Conservation (phyloP, 768 basidiomycete species). For the Boletus bicolor region DNA sequence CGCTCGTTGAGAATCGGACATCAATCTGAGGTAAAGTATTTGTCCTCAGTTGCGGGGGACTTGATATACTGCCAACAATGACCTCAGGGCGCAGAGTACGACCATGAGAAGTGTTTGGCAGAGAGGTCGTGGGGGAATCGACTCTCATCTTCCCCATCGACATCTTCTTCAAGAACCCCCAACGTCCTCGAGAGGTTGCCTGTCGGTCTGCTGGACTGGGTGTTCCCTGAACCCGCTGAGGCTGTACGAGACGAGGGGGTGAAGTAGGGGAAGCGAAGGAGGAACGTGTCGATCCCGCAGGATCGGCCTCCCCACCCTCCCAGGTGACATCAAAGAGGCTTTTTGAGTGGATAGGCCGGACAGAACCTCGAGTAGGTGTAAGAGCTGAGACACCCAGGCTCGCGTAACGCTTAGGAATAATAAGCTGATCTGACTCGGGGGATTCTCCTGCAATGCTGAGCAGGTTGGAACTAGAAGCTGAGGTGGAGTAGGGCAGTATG, state of each 20-base stretch:
- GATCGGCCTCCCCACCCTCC: constrained; percentile 26
- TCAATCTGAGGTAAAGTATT: constrained; percentile 59
- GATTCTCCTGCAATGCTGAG: constrained; percentile 36
- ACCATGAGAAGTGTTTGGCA: constrained; percentile 35
- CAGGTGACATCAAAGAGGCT: constrained; percentile 51
- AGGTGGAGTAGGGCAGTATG: constrained; percentile 51
- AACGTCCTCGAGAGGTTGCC: constrained; percentile 50
- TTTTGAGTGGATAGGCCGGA: constrained; percentile 39
- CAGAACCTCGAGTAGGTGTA: constrained; percentile 33
- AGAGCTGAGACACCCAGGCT: constrained; percentile 54
- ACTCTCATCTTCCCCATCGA: constrained; percentile 88
- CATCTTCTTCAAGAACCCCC: constrained; percentile 99
- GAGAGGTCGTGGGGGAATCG: constrained; percentile 47
- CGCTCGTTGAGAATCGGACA: constrained; percentile 69
- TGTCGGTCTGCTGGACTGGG: constrained; percentile 28
- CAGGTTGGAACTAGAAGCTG: constrained; percentile 70
- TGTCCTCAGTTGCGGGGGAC: constrained; percentile 32
- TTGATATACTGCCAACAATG: constrained; percentile 19
- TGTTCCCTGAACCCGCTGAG: constrained; percentile 12
- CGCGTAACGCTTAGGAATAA: constrained; percentile 56
- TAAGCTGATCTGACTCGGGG: constrained; percentile 35
- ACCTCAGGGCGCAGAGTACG: constrained; percentile 17
- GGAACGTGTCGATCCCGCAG: constrained; percentile 16
- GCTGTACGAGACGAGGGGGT: constrained; percentile 22
- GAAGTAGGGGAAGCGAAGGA: constrained; percentile 28